Percentiles rank a stretch among this genome's conserved stretches.
These are phyloP conservation scores for Torulaspora microellipsoides DNA, from an alignment of 805 yeast genomes.

Conservation along the genomic window DNA sequence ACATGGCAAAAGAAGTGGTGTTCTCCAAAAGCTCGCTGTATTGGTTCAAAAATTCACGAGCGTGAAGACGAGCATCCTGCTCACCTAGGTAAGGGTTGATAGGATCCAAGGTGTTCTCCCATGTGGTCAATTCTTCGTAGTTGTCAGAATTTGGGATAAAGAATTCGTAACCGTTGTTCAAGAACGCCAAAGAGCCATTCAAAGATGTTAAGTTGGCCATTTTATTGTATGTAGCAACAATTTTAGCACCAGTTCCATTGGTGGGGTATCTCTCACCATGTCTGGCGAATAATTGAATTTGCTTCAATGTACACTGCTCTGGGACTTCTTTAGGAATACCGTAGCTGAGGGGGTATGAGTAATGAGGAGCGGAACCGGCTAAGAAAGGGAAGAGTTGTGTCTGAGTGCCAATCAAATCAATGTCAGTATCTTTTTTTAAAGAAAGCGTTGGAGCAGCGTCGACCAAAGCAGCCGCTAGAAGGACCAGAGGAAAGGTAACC, in stretches of 20 bases:
- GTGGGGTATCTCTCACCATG: slow-evolving; percentile 79
- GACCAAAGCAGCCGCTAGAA: not conserved
- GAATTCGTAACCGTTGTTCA: slow-evolving; percentile 41
- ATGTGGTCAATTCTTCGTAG: slow-evolving; percentile 39
- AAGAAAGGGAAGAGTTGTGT: slow-evolving; percentile 41
- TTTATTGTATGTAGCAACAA: slow-evolving; percentile 26
- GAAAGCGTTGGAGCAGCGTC: slow-evolving; percentile 1
- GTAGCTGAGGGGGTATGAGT: slow-evolving; percentile 43
- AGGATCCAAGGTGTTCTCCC: slow-evolving; percentile 22
- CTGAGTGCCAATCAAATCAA: slow-evolving; percentile 14
- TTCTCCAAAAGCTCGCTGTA: slow-evolving; percentile 41
- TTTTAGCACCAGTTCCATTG: slow-evolving; percentile 35
- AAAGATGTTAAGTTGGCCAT: slow-evolving; percentile 25
- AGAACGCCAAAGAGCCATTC: slow-evolving; percentile 49
- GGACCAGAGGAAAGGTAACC: not conserved
- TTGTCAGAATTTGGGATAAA: slow-evolving; percentile 40
- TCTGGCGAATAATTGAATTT: slow-evolving; percentile 65
- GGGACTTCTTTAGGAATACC: slow-evolving; percentile 50
- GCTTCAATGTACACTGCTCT: slow-evolving; percentile 48
- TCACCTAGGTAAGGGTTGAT: slow-evolving; percentile 43
- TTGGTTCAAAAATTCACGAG: slow-evolving; percentile 40
- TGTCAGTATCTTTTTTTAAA: not conserved
- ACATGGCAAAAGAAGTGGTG: slow-evolving; percentile 39
- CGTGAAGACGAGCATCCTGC: slow-evolving; percentile 41
- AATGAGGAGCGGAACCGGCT: slow-evolving; percentile 54